Evolutionary conservation across 305 asterid species (phyloP).

Genomic region (Fraxinus baroniana): DNA sequence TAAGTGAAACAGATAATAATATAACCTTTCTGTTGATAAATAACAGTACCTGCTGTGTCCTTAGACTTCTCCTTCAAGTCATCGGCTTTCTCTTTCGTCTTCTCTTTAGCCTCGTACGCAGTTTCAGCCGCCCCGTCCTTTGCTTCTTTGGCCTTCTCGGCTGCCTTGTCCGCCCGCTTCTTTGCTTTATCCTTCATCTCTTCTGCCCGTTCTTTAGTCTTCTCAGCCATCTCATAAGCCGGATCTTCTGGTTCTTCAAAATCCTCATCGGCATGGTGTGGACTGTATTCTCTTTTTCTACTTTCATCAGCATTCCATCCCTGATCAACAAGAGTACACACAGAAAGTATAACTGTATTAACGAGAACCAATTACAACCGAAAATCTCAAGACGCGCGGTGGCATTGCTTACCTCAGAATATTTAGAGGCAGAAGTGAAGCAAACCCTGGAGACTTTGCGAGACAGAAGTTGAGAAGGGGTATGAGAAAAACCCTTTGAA

Average conservation of each 20-base stretch:
- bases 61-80: slow-evolving; percentile 17
- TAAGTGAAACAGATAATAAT: background rate
- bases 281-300: slow-evolving; percentile 28
- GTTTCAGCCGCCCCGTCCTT: slow-evolving; percentile 8
- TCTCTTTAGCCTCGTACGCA: background rate
- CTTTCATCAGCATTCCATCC: slow-evolving; percentile 43
- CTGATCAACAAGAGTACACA: slow-evolving; percentile 2
- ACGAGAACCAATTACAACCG: background rate
- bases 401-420: slow-evolving; percentile 38
- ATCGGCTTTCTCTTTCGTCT: background rate
- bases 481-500: slow-evolving; percentile 38
- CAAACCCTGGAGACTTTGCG: slow-evolving; percentile 49
- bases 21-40: background rate
- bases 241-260: slow-evolving; percentile 16
- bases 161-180: background rate
- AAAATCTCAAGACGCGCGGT: background rate
- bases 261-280: slow-evolving; percentile 34
- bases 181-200: slow-evolving; percentile 36
- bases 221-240: slow-evolving; percentile 35
- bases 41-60: slow-evolving; percentile 15
- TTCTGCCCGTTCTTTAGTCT: slow-evolving; percentile 27
- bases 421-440: slow-evolving; percentile 60
- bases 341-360: background rate
- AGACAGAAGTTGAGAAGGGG: slow-evolving; percentile 32
- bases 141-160: slow-evolving; percentile 11